phyloP scores from a whole-genome alignment of 768 basidiomycete genomes.

The Macrolepiota albuminosa region DNA sequence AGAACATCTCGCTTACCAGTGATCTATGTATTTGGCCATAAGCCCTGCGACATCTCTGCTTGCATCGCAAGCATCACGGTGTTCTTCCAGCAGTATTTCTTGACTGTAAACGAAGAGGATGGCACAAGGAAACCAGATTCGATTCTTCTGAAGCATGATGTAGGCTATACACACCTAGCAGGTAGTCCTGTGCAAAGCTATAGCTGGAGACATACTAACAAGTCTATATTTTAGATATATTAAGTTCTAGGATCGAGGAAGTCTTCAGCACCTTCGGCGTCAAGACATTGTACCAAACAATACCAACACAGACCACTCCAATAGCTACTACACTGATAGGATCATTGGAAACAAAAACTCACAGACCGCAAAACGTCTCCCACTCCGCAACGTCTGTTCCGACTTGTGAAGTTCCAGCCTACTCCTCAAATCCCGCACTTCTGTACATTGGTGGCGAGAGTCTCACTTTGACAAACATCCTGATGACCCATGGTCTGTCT shows the following conservation, averaged over 20 bases:
- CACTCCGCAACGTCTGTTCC: not conserved
- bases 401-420: constrained; percentile 4
- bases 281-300: constrained; percentile 31
- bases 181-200: constrained; percentile 32
- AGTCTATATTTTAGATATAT: constrained; percentile 23
- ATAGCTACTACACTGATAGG: not conserved
- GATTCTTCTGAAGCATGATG: constrained; percentile 68
- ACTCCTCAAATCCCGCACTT: constrained; percentile 22
- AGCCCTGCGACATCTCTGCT: constrained; percentile 49
- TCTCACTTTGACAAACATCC: constrained; percentile 75
- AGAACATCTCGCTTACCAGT: constrained; percentile 88
- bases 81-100: constrained; percentile 20
- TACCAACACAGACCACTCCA: constrained; percentile 22
- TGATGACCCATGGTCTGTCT: constrained; percentile 73
- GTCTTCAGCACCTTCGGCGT: constrained; percentile 20
- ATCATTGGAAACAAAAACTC: no score
- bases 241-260: constrained; percentile 25
- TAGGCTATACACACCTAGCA: constrained; percentile 65
- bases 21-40: constrained; percentile 86
- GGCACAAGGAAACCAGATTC: constrained; percentile 17
- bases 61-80: constrained; percentile 41
- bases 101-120: not conserved
- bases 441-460: constrained; percentile 75
- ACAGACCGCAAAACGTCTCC: not conserved
- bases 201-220: not conserved